Conservation (phyloP, 192 early-diverging fungal species). For the Coemansia sp. region DNA sequence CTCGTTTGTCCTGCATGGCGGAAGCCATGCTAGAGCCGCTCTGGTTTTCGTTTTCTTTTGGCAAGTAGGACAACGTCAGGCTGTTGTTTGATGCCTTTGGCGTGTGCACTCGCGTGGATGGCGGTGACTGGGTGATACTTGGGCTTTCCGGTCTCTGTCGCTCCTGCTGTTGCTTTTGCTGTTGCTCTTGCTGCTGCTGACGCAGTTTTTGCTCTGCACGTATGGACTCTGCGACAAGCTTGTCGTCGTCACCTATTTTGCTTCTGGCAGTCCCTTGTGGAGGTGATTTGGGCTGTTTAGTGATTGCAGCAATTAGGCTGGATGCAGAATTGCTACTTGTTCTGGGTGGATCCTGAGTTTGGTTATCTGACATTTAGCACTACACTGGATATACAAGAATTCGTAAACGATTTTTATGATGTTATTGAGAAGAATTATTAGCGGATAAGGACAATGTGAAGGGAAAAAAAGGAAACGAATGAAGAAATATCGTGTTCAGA, state of each 20-base stretch:
- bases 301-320: background rate
- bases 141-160: background rate
- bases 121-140: conserved; percentile 1
- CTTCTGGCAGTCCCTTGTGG: background rate
- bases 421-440: background rate
- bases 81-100: background rate
- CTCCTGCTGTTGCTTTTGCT: background rate
- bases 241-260: background rate
- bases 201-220: background rate
- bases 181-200: background rate
- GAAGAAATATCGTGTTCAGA: too few species aligned
- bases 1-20: background rate
- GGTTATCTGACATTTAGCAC: conserved; percentile 46
- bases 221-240: conserved; percentile 6
- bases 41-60: background rate
- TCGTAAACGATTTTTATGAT: background rate
- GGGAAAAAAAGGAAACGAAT: background rate
- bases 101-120: conserved; percentile 8
- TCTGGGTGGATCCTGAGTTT: conserved; percentile 21
- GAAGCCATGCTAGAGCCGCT: background rate
- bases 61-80: background rate
- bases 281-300: background rate
- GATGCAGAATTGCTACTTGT: conserved; percentile 8
- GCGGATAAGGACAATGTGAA: background rate
- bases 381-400: conserved; percentile 17